These are phyloP conservation scores for Scedosporium apiospermum DNA, from an alignment of 2,329 filamentous ascomycete species.

Conservation along the genomic window DNA sequence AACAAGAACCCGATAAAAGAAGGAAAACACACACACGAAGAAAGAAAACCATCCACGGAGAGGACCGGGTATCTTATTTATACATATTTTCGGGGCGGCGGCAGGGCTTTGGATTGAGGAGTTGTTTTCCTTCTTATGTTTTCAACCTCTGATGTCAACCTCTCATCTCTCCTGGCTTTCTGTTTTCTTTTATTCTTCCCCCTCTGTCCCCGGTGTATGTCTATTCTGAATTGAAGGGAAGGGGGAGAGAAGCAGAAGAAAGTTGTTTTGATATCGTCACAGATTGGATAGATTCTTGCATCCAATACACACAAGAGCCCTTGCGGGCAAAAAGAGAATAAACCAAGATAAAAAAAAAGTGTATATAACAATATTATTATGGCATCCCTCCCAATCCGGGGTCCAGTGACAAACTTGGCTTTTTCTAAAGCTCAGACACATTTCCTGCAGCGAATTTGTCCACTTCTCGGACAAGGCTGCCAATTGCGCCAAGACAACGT, in stretches of 20 bases:
- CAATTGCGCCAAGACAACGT: conserved; percentile 2
- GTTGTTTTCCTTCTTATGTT: neutral
- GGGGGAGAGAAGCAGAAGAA: no score
- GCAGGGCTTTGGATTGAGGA: neutral
- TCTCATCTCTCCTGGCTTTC: neutral
- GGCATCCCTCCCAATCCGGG: no score
- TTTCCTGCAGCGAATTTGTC: no score
- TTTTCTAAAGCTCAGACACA: no score
- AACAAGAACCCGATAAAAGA: neutral
- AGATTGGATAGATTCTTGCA: no score
- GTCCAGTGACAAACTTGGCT: no score
- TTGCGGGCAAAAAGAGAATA: no score
- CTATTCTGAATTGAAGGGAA: no score
- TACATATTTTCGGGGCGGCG: neutral
- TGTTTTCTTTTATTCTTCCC: neutral
- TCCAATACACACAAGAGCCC: no score
- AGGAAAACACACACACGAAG: neutral
- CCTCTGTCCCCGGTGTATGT: neutral
- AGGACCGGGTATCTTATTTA: neutral
- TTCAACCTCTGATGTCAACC: neutral
- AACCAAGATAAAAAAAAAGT: no score
- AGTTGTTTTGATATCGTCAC: no score
- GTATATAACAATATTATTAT: no score
- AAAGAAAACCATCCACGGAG: neutral
- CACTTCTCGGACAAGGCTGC: neutral